Conservation (phyloP, 345 rosid genomes). For the Citrus glauca region DNA sequence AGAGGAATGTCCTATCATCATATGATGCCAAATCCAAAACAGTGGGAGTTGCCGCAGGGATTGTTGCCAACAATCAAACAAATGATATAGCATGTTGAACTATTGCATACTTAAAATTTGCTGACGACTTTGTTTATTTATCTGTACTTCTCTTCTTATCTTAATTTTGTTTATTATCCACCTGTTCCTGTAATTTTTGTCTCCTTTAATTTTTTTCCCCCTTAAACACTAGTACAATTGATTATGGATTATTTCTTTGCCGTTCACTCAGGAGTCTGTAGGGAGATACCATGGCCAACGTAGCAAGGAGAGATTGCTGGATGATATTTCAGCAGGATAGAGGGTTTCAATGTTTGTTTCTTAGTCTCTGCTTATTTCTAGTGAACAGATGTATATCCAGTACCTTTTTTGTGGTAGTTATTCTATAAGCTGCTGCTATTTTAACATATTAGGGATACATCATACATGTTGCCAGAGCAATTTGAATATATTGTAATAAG, state of each 20-base stretch:
- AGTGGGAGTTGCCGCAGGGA: conserved; percentile 29
- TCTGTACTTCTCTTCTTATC: neutral
- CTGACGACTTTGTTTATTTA: conserved; percentile 10
- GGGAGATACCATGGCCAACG: conserved; percentile 9
- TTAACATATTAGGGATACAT: neutral
- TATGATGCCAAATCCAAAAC: conserved; percentile 34
- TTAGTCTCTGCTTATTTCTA: neutral
- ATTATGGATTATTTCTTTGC: conserved; percentile 2
- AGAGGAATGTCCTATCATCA: conserved; percentile 51
- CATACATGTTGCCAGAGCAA: neutral
- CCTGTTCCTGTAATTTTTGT: neutral
- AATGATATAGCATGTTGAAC: conserved; percentile 37
- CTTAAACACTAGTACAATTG: neutral
- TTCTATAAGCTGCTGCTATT: neutral
- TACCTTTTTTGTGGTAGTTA: conserved; percentile 4
- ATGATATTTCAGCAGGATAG: conserved; percentile 7
- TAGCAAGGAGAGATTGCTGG: neutral
- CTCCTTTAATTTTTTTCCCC: neutral
- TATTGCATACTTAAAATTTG: conserved; percentile 18
- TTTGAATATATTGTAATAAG: conserved; percentile 7
- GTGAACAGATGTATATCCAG: conserved; percentile 19
- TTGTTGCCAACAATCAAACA: conserved; percentile 33
- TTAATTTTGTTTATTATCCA: neutral
- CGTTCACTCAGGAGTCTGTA: conserved; percentile 5
- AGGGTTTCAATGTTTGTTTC: neutral